Evolutionary conservation across 1,139 yeast species (phyloP).

Genomic region (Lodderomyces metapsilosis): DNA sequence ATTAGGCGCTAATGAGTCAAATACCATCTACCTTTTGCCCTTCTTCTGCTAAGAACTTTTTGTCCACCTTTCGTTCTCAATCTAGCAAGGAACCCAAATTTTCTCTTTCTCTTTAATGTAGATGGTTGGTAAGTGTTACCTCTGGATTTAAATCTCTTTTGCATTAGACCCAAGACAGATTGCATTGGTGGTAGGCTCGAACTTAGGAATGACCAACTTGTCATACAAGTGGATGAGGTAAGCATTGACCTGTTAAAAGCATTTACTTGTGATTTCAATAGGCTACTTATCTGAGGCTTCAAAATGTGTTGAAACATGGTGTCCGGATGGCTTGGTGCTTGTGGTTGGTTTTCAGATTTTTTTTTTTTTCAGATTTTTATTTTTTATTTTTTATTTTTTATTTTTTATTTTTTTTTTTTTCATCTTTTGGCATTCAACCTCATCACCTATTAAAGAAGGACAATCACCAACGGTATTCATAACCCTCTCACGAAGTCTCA

Average conservation of each 20-base stretch:
- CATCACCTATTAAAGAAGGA: no score
- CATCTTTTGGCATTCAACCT: conserved; percentile 3
- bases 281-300: conserved; percentile 10
- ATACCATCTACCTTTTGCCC: conserved; percentile 92
- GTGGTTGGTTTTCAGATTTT: background rate
- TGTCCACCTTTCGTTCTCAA: conserved; percentile 76
- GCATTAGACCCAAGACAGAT: conserved; percentile 34
- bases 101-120: conserved; percentile 84
- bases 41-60: conserved; percentile 74
- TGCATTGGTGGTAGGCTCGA: conserved; percentile 20
- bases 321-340: background rate
- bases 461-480: no score
- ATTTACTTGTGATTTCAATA: conserved; percentile 6
- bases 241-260: background rate
- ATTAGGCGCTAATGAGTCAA: conserved; percentile 75
- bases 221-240: conserved; percentile 7
- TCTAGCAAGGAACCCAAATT: conserved; percentile 89
- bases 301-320: conserved; percentile 13
- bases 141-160: conserved; percentile 77
- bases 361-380: background rate
- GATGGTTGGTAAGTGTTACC: conserved; percentile 97
- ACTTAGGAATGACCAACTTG: background rate
- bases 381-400: conserved; percentile 3
- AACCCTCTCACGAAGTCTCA: no score
- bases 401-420: background rate